Conservation (phyloP, 2,329 filamentous ascomycete genomes). For the Calonectria pteridis region DNA sequence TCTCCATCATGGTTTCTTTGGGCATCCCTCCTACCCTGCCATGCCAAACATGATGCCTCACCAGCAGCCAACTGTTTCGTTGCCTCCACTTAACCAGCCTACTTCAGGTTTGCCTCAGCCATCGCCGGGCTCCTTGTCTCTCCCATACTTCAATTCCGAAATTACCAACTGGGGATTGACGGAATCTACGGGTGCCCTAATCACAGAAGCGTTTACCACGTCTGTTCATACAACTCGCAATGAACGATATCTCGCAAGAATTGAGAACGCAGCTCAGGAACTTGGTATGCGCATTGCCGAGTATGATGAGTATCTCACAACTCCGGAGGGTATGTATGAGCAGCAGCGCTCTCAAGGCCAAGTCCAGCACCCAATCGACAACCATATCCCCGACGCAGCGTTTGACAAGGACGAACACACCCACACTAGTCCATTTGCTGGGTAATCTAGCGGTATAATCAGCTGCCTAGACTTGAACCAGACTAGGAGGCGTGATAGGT, state of each 20-base stretch:
- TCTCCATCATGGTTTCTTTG: conserved; percentile 26
- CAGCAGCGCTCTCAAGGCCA: conserved; percentile 44
- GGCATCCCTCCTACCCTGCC: neutral
- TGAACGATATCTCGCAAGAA: conserved; percentile 61
- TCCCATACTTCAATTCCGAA: conserved; percentile 41
- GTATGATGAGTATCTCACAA: conserved; percentile 59
- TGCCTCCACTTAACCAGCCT: neutral
- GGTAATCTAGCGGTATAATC: neutral
- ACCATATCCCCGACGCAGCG: conserved; percentile 22
- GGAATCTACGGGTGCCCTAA: conserved; percentile 38
- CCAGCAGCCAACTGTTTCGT: conserved; percentile 18
- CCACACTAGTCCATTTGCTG: neutral
- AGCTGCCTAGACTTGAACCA: neutral
- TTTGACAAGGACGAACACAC: conserved; percentile 23
- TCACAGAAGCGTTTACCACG: conserved; percentile 59
- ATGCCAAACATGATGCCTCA: neutral
- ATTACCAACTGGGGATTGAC: conserved; percentile 51
- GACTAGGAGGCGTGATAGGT: neutral
- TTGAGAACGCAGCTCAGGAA: conserved; percentile 67
- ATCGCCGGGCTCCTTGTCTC: conserved; percentile 31
- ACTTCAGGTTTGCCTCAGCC: neutral
- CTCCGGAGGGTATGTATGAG: conserved; percentile 43
- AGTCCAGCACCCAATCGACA: conserved; percentile 41
- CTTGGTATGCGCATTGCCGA: conserved; percentile 65
- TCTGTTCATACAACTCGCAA: conserved; percentile 58